Percentiles rank a stretch among this genome's conserved stretches.
These are phyloP conservation scores for Diaporthe capsici DNA, from an alignment of 2,329 filamentous ascomycete species.

Conservation along the genomic window DNA sequence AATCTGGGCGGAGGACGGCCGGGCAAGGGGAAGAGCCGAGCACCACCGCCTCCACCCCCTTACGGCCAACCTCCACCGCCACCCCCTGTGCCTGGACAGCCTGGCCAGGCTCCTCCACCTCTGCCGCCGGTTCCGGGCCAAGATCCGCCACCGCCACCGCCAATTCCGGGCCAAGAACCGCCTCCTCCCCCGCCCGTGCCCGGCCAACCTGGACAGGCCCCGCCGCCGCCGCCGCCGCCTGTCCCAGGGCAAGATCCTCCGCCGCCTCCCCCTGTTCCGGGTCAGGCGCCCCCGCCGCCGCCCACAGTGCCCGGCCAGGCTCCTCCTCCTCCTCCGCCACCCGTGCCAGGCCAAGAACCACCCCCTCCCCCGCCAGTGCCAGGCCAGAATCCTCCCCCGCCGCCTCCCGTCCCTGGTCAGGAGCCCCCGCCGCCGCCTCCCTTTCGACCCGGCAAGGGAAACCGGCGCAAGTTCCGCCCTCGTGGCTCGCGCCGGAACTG, in stretches of 20 bases:
- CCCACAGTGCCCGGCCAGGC: neutral
- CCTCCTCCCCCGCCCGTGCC: neutral
- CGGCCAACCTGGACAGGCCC: neutral
- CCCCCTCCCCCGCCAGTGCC: neutral
- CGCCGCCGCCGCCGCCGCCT: neutral
- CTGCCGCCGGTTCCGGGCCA: neutral
- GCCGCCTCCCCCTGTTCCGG: neutral
- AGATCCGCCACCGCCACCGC: neutral
- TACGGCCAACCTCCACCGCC: neutral
- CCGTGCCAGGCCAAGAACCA: neutral
- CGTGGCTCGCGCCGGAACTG: neutral
- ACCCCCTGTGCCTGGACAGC: neutral
- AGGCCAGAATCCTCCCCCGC: neutral
- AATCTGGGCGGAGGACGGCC: neutral
- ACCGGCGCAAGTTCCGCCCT: neutral
- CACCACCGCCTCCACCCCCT: neutral
- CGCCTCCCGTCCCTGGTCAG: too few relatives aligned
- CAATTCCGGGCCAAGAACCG: neutral
- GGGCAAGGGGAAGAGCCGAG: neutral
- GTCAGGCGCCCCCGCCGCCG: neutral
- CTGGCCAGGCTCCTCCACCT: neutral
- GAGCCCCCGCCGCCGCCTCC: neutral
- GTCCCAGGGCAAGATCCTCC: neutral
- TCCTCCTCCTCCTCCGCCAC: neutral
- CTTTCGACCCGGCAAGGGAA: neutral